These are phyloP conservation scores for Phtheirospermum japonicum DNA, from an alignment of 257 asterid species.

Conservation along the genomic window DNA sequence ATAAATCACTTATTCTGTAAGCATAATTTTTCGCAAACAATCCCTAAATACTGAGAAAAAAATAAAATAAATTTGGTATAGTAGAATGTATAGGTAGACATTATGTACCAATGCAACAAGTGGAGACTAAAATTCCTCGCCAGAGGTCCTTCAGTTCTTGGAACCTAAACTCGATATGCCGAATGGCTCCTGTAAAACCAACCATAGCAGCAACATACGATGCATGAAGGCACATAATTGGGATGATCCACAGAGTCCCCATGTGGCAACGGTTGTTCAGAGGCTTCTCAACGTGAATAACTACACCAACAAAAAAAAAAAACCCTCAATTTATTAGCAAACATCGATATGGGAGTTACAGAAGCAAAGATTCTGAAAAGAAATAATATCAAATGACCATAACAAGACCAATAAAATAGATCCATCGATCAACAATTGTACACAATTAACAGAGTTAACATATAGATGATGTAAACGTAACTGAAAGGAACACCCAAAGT, in stretches of 20 bases:
- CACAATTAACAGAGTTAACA: too few species aligned
- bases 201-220: constrained; percentile 66
- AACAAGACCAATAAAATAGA: background rate
- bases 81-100: background rate
- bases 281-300: constrained; percentile 58
- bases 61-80: background rate
- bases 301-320: constrained; percentile 51
- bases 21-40: background rate
- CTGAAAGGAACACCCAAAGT: too few species aligned
- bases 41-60: background rate
- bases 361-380: background rate
- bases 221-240: constrained; percentile 64
- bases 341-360: constrained; percentile 5
- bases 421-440: too few species aligned
- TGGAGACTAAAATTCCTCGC: constrained; percentile 71
- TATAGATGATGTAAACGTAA: too few species aligned
- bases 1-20: background rate
- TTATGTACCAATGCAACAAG: constrained; percentile 60
- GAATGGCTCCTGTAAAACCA: constrained; percentile 66
- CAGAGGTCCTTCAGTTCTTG: constrained; percentile 84
- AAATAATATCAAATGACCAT: background rate
- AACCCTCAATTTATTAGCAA: constrained; percentile 6
- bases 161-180: constrained; percentile 76
- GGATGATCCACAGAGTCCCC: constrained; percentile 60
- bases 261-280: constrained; percentile 79